Percentiles rank a stretch among this genome's conserved stretches.
phyloP scores from a whole-genome alignment of 2,329 filamentous ascomycete species.

The Kalmusia sp. region DNA sequence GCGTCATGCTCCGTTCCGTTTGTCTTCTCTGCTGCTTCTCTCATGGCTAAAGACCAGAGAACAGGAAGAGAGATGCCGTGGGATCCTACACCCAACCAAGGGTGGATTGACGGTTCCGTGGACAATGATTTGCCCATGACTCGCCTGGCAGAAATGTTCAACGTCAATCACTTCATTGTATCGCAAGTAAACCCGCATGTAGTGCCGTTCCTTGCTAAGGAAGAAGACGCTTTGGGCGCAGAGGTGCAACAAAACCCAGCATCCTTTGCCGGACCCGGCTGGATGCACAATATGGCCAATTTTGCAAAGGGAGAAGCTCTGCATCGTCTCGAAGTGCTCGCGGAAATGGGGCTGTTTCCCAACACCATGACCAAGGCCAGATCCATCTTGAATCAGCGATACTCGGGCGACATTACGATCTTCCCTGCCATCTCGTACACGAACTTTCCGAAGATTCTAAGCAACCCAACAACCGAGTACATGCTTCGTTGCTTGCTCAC shows the following conservation, averaged over 20 bases:
- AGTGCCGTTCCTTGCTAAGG: conserved; percentile 80
- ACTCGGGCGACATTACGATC: conserved; percentile 95
- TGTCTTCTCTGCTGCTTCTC: conserved; percentile 78
- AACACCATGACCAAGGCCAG: conserved; percentile 79
- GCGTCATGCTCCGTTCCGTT: conserved; percentile 92
- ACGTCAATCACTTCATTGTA: conserved; percentile 97
- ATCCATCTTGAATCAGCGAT: conserved; percentile 86
- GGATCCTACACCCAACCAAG: conserved; percentile 79
- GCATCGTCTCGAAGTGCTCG: conserved; percentile 79
- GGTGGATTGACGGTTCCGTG: conserved; percentile 93
- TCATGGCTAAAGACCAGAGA: conserved; percentile 83
- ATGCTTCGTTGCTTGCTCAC: conserved; percentile 79
- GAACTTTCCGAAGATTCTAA: conserved; percentile 78
- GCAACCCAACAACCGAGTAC: conserved; percentile 85
- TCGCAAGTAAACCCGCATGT: conserved; percentile 97
- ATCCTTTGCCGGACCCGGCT: conserved; percentile 57
- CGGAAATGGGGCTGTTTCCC: conserved; percentile 81
- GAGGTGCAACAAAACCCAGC: conserved; percentile 42
- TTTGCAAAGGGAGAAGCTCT: conserved; percentile 81
- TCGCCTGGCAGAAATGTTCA: conserved; percentile 91
- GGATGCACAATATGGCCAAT: conserved; percentile 72
- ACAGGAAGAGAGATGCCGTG: conserved; percentile 81
- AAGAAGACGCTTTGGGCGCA: conserved; percentile 63
- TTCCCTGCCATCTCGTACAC: conserved; percentile 78
- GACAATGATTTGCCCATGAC: conserved; percentile 95